Conservation (phyloP, 345 rosid species). For the Bruguiera parviflora region DNA sequence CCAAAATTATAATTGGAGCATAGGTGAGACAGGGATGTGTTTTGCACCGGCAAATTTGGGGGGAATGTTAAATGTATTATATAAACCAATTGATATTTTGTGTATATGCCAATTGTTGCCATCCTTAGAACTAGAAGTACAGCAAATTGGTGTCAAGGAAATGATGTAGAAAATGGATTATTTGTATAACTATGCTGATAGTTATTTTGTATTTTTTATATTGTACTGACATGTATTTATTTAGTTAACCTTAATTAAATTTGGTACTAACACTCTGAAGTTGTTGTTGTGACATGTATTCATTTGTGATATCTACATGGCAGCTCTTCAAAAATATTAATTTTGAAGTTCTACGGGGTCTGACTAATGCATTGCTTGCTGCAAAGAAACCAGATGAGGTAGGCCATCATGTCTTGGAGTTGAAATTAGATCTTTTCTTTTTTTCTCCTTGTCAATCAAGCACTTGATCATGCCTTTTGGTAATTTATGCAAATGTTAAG, state of each 20-base stretch:
- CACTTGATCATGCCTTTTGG: background rate
- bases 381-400: slow-evolving; percentile 94
- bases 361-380: slow-evolving; percentile 77
- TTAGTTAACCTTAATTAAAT: too few relatives aligned
- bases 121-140: too few relatives aligned
- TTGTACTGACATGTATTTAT: background rate
- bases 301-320: slow-evolving; percentile 4
- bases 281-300: background rate
- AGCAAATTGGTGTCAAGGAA: background rate
- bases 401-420: slow-evolving; percentile 12
- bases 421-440: slow-evolving; percentile 2
- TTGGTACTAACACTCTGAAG: too few relatives aligned
- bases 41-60: too few relatives aligned
- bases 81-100: background rate
- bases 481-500: background rate
- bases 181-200: background rate
- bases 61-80: too few relatives aligned
- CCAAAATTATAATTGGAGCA: too few relatives aligned
- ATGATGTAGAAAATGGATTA: background rate
- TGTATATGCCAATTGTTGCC: background rate
- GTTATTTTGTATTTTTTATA: background rate
- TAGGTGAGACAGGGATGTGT: too few relatives aligned
- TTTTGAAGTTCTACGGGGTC: slow-evolving; percentile 82
- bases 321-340: slow-evolving; percentile 61
- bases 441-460: background rate